phyloP scores from a whole-genome alignment of 495 filamentous ascomycete species.

The Pseudevernia furfuracea region DNA sequence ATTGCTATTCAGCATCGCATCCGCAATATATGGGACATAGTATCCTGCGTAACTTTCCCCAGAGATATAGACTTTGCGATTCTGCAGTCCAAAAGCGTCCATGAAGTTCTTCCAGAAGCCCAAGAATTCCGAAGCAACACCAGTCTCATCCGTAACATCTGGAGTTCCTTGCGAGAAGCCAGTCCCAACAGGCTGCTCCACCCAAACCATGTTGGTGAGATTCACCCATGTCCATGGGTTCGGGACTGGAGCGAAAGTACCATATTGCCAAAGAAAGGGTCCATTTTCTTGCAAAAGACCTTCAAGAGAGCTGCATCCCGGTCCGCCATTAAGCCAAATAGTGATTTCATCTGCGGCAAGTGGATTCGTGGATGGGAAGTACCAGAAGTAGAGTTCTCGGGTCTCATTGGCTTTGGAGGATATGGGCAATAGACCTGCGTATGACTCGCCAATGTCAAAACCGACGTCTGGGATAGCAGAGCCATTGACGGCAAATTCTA shows the following conservation, averaged over 20 bases:
- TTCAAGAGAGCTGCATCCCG: constrained; percentile 60
- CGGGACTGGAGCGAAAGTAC: constrained; percentile 52
- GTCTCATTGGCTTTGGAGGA: constrained; percentile 44
- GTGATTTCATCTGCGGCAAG: constrained; percentile 49
- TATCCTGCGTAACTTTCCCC: constrained; percentile 67
- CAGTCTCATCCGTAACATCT: constrained; percentile 55
- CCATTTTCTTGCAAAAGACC: constrained; percentile 71
- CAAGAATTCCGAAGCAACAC: constrained; percentile 59
- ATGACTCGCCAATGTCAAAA: constrained; percentile 71
- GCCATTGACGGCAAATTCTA: constrained; percentile 59
- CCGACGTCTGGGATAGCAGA: constrained; percentile 60
- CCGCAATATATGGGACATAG: constrained; percentile 75
- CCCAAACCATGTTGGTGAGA: constrained; percentile 67
- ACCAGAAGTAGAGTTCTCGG: constrained; percentile 68
- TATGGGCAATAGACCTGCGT: constrained; percentile 69
- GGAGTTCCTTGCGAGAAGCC: constrained; percentile 59
- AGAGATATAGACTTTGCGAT: constrained; percentile 58
- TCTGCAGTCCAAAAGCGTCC: constrained; percentile 55
- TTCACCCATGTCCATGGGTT: constrained; percentile 67
- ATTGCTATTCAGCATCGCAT: constrained; percentile 62
- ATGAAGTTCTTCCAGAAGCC: constrained; percentile 66
- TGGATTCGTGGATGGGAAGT: constrained; percentile 56
- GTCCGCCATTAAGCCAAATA: constrained; percentile 61
- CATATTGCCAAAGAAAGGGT: constrained; percentile 66
- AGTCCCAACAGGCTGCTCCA: constrained; percentile 63